phyloP scores from a whole-genome alignment of 192 early-diverging fungal genomes.

The Funneliformis geosporum region DNA sequence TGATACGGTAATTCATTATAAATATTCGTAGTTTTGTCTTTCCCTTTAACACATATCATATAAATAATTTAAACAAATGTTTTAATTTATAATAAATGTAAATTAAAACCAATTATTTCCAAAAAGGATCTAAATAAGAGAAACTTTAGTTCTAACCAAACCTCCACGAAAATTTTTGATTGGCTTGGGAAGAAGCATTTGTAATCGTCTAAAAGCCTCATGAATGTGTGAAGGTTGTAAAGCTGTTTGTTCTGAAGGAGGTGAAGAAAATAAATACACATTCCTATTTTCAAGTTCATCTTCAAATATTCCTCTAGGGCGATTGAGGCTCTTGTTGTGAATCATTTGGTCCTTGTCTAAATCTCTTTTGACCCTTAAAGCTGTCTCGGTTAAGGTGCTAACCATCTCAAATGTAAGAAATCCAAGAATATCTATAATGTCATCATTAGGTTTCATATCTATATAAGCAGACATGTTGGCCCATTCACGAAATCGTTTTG shows the following conservation, averaged over 20 bases:
- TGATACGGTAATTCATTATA: too few relatives aligned
- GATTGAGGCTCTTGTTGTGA: conserved; percentile 35
- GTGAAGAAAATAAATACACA: conserved; percentile 68
- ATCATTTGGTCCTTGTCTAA: conserved; percentile 47
- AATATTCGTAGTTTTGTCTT: too few relatives aligned
- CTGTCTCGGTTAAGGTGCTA: conserved; percentile 84
- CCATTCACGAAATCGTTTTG: conserved; percentile 94
- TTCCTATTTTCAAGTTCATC: conserved; percentile 29
- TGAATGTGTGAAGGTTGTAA: conserved; percentile 86
- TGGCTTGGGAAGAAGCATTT: conserved; percentile 65
- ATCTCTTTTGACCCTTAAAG: conserved; percentile 74
- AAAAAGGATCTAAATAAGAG: conserved; percentile 56
- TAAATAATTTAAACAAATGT: too few relatives aligned
- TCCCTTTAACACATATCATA: too few relatives aligned
- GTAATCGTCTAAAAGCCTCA: conserved; percentile 89
- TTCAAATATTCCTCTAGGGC: background rate
- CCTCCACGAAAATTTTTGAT: conserved; percentile 79
- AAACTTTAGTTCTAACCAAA: conserved; percentile 68
- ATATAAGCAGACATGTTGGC: conserved; percentile 85
- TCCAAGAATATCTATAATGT: conserved; percentile 96
- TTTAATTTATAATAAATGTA: background rate
- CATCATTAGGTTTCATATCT: conserved; percentile 88
- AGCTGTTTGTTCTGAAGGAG: conserved; percentile 78
- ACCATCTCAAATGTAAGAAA: conserved; percentile 97
- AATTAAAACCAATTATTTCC: too few relatives aligned